Evolutionary conservation across 1,284 basidiomycete genomes (phyloP).

Genomic region (Boletus sp.): DNA sequence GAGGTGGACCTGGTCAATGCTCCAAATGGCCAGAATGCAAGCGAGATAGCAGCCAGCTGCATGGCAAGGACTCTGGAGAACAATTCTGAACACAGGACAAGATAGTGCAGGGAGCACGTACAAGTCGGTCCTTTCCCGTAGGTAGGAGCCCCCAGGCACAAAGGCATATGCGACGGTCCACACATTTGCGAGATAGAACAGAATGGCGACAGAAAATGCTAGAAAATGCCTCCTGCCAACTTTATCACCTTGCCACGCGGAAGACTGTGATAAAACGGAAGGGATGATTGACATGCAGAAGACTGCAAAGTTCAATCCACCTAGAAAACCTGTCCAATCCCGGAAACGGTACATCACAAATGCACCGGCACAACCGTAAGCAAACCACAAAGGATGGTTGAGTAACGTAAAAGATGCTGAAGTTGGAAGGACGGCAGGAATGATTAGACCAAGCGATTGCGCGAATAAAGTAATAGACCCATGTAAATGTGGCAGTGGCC

Average conservation of each 20-base stretch:
- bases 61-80: conserved; percentile 45
- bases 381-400: conserved; percentile 48
- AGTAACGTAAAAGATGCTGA: conserved; percentile 29
- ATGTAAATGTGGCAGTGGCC: conserved; percentile 74
- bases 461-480: conserved; percentile 68
- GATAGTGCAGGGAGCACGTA: conserved; percentile 33
- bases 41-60: conserved; percentile 48
- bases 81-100: neutral
- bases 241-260: conserved; percentile 30
- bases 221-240: conserved; percentile 49
- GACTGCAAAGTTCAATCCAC: conserved; percentile 65
- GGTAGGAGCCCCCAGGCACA: conserved; percentile 76
- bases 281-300: conserved; percentile 69
- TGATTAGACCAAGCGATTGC: conserved; percentile 53
- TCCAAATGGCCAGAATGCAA: conserved; percentile 41
- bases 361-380: conserved; percentile 48
- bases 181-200: conserved; percentile 68
- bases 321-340: conserved; percentile 75
- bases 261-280: conserved; percentile 42
- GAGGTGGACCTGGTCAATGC: neutral
- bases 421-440: conserved; percentile 39
- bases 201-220: conserved; percentile 59
- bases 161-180: conserved; percentile 94
- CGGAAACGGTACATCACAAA: conserved; percentile 57
- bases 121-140: conserved; percentile 81